A percentile compares a stretch with the other conserved stretches of the same genome.
These are phyloP conservation scores for Botrytis fragariae DNA, from an alignment of 2,329 filamentous ascomycete species.

Conservation along the genomic window DNA sequence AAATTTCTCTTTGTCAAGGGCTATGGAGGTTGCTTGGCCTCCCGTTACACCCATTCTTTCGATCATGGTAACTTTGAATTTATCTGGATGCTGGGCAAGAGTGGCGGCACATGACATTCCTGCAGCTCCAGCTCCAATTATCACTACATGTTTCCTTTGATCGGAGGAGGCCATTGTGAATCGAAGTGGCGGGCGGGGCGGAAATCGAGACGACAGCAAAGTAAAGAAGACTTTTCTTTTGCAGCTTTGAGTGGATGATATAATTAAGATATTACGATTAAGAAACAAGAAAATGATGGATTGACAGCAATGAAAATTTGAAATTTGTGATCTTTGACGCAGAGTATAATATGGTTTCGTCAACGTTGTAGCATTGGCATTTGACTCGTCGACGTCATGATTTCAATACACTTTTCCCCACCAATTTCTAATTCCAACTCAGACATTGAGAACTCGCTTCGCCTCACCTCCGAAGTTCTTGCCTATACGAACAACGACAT, in stretches of 20 bases:
- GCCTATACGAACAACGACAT: background rate
- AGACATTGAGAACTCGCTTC: background rate
- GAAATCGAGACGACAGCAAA: background rate
- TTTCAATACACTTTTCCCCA: background rate
- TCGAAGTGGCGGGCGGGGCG: background rate
- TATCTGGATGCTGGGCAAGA: slow-evolving; percentile 61
- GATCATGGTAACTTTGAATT: slow-evolving; percentile 63
- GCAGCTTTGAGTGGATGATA: background rate
- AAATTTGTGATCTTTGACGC: background rate
- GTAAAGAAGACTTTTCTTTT: background rate
- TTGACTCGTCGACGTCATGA: slow-evolving; percentile 16
- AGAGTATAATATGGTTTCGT: background rate
- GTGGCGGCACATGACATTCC: slow-evolving; percentile 64
- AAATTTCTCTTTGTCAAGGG: slow-evolving; percentile 54
- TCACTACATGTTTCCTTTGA: slow-evolving; percentile 49
- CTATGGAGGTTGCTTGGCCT: slow-evolving; percentile 60
- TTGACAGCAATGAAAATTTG: background rate
- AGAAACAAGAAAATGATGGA: background rate
- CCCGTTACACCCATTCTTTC: slow-evolving; percentile 58
- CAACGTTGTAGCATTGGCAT: background rate
- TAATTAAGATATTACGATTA: background rate
- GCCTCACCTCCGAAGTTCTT: background rate
- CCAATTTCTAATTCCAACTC: background rate
- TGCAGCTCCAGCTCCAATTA: slow-evolving; percentile 62
- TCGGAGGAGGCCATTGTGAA: slow-evolving; percentile 5